phyloP scores from a whole-genome alignment of 1,284 basidiomycete genomes.

The Rhodotorula sp. region DNA sequence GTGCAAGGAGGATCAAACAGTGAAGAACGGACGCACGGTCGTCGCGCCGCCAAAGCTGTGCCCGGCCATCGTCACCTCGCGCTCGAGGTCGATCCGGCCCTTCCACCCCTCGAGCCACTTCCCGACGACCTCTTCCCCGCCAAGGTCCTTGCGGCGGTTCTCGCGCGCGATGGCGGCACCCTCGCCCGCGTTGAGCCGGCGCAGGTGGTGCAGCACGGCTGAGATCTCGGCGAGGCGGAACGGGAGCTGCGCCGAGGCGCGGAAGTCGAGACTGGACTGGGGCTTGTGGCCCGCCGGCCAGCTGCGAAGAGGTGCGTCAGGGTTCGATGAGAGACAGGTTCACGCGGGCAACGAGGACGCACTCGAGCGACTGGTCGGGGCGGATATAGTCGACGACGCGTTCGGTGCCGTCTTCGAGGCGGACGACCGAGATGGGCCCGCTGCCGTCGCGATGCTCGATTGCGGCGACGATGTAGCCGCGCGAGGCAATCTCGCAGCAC shows the following conservation, averaged over 20 bases:
- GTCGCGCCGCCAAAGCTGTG: constrained; percentile 50
- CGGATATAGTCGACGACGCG: constrained; percentile 55
- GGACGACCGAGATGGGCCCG: constrained; percentile 55
- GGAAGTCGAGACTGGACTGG: constrained; percentile 46
- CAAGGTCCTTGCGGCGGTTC: constrained; percentile 30
- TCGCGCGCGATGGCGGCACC: constrained; percentile 25
- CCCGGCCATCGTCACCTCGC: constrained; percentile 33
- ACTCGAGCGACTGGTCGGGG: constrained; percentile 58
- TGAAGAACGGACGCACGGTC: neutral
- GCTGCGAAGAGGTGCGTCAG: neutral
- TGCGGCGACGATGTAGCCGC: constrained; percentile 72
- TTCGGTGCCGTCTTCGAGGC: constrained; percentile 22
- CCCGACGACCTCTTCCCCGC: constrained; percentile 7
- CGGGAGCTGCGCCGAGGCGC: constrained; percentile 54
- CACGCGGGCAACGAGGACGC: constrained; percentile 43
- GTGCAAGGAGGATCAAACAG: fast-evolving
- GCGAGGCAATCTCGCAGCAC: constrained; percentile 67
- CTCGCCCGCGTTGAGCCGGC: constrained; percentile 48
- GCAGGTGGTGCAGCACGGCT: constrained; percentile 50
- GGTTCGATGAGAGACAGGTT: neutral
- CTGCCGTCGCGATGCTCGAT: constrained; percentile 77
- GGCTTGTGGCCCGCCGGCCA: constrained; percentile 49
- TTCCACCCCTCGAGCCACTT: constrained; percentile 41
- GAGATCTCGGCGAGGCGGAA: constrained; percentile 56
- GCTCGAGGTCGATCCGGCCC: constrained; percentile 44